Conservation (phyloP, 2,329 filamentous ascomycete species). For the Laburnicola sp. region DNA sequence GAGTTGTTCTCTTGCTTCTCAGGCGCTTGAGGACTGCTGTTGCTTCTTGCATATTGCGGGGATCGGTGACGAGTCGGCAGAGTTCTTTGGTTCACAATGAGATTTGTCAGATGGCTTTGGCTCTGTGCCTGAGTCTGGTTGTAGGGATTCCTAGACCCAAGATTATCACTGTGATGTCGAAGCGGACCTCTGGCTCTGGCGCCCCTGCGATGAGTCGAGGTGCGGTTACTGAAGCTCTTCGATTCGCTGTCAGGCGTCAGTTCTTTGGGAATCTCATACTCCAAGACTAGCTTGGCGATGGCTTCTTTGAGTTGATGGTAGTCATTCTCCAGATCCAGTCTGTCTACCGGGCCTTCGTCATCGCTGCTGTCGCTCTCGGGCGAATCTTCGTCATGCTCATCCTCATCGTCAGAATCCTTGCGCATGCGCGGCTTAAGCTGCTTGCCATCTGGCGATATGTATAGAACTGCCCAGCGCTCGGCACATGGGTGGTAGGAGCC, state of each 20-base stretch:
- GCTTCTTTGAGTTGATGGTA: conserved; percentile 81
- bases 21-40: conserved; percentile 45
- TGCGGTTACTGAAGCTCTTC: conserved; percentile 71
- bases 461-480: conserved; percentile 81
- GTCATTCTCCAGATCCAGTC: conserved; percentile 70
- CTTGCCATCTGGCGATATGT: conserved; percentile 73
- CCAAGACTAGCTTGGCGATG: conserved; percentile 77
- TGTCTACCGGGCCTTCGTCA: conserved; percentile 49
- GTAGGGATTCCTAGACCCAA: conserved; percentile 58
- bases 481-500: conserved; percentile 77
- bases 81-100: conserved; percentile 45
- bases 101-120: conserved; percentile 43
- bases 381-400: conserved; percentile 64
- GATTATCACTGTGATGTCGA: conserved; percentile 32
- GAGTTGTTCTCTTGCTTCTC: conserved; percentile 46
- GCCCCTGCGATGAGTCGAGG: conserved; percentile 52
- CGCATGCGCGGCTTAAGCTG: conserved; percentile 71
- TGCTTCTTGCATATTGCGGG: conserved; percentile 43
- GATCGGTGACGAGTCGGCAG: conserved; percentile 41
- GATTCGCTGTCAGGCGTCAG: conserved; percentile 62
- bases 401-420: conserved; percentile 66
- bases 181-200: conserved; percentile 32
- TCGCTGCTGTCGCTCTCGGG: conserved; percentile 56
- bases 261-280: conserved; percentile 76
- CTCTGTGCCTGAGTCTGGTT: conserved; percentile 31